Evolutionary conservation across 2,329 filamentous ascomycete species (phyloP), one percentile per base, ranked within the genome.

Genomic region (Diplodia scrobiculata): DNA sequence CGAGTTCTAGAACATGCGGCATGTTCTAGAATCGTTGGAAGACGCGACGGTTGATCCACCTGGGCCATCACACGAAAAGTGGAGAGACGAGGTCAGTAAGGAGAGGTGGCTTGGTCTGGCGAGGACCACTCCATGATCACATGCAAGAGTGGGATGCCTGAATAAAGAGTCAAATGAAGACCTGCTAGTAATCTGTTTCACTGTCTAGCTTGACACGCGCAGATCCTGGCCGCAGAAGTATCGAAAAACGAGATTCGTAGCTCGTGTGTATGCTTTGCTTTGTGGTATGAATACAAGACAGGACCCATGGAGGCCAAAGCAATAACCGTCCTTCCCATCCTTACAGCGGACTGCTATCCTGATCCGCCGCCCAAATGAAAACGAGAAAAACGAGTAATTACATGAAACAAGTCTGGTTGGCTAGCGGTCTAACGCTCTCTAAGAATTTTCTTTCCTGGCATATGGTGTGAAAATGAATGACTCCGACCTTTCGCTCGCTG

Each of bases 231-330:
- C 5, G 29, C 29, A 19, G n/a, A 45, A 9, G 17, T n/a, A 45
- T 45, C 4, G 4, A n/a, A 17, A 45, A 45, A n/a, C 54, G 38
- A 60, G 17, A 34, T 60, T 47, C 55, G 21, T 48, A 14, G 21
- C 55, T 48, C 38, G 38, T 48, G 38, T 60, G 25, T 60, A 10
- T 41, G 38, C 55, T 60, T 53, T 47, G 55, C 55, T 60, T 60
- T 48, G 54, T 58, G 29, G 34, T 58, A 60, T 60, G 55, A 48
- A 47, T 60, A 60, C 55, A 60, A 29, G 38, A 60, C 14, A n/a
- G 14, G 10, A 47, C 25, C 17, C n/a, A 19, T 32, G 29, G 55
- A 45, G 55, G 21, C 55, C 45, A 60, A 48, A 32, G 55, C 55
- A 47, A 36, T 36, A 54, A 60, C 45, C 38, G 14, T 55, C 52